Base-by-base conservation (phyloP, 2,329 filamentous ascomycete genomes). In the Cadophora sp. region DNA sequence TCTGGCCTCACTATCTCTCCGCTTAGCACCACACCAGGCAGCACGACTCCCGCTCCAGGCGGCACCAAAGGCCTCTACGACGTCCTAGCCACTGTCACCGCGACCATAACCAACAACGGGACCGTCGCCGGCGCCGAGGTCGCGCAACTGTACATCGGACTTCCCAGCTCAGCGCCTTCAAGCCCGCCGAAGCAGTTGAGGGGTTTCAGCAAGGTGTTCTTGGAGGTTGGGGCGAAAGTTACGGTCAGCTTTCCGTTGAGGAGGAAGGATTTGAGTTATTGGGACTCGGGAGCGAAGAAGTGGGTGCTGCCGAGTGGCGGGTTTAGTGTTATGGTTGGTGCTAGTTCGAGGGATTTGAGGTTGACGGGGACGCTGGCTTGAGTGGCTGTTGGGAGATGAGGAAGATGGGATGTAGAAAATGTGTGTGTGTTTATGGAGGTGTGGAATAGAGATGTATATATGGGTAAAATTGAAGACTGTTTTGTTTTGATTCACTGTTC, bases 61-160 rank as follows among this genome's bases (percentile, higher is more conserved):
- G 87, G 85, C 0, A 84, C 86, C 58, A 81, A 86, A 0, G 81
- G 85, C 0, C 83, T 94, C 0, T 95, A 89, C 83, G 85, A 91
- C 40, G 78, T 83, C 0, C 82, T 89, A 0, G 90, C 86, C 40
- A 83, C 83, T 0, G 83, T 92, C n/a, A 81, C 83, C 1, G 85
- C 87, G 4, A 83, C 80, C 0, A 80, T 95, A 1, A 84, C 80
- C 4, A 95, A 96, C 74, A 85, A 83, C 0, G 92, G 92, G 1
- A 72, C 74, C 0, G 77, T 87, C 0, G 69, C 76, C 0, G 87
- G 85, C 0, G 79, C 83, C 9, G 86, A 89, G 72, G 79, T 88
- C 2, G 84, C 81, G 0, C 87, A 89, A 76, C 79, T 89, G 8
- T 77, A 76, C 43, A 73, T 77, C 16, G 68, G 72, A 2, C 26